phyloP scores from a whole-genome alignment of 1,284 basidiomycete species.

The Moniliophthora roreri region DNA sequence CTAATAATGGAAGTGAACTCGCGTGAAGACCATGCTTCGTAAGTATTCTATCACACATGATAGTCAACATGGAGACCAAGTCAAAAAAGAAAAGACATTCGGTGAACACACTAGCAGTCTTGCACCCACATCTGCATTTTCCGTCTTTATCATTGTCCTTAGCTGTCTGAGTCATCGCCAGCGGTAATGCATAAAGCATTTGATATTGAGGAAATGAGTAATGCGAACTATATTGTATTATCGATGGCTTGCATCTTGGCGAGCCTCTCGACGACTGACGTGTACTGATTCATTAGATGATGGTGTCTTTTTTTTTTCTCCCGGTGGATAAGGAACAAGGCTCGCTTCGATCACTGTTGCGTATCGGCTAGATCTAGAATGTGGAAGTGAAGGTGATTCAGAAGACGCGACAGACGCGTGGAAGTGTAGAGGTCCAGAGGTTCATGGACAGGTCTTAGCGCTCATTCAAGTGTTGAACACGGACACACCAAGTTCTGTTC shows the following conservation, averaged over 20 bases:
- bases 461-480: too few species aligned
- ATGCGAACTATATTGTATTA: not conserved
- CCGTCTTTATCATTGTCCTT: not conserved
- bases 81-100: too few species aligned
- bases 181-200: not conserved
- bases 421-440: too few species aligned
- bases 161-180: conserved; percentile 4
- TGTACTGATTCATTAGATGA: too few species aligned
- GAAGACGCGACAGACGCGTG: too few species aligned
- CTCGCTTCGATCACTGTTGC: too few species aligned
- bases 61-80: not conserved
- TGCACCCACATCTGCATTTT: not conserved
- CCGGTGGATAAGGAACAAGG: too few species aligned
- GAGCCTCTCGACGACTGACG: not conserved
- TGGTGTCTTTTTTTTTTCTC: too few species aligned
- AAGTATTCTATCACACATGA: not conserved
- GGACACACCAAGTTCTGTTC: too few species aligned
- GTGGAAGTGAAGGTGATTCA: too few species aligned
- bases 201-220: not conserved
- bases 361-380: too few species aligned
- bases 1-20: not conserved
- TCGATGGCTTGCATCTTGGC: not conserved
- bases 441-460: too few species aligned
- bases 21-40: not conserved
- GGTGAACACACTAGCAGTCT: not conserved